Evolutionary conservation across 768 basidiomycete species (phyloP), one percentile per base, ranked within the genome.

Genomic region (Tricholoma bakamatsutake): DNA sequence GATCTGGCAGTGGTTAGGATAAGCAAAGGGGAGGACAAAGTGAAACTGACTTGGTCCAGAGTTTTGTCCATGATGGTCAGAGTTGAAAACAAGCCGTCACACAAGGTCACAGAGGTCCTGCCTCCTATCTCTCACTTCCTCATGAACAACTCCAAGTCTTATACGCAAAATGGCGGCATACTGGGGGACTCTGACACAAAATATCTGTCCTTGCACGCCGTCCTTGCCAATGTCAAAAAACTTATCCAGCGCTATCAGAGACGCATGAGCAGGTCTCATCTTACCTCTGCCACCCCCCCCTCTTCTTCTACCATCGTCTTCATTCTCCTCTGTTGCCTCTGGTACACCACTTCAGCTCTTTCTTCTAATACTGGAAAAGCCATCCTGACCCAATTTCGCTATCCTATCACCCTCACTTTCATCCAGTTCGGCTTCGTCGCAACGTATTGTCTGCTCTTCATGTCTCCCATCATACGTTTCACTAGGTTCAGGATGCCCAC

Each of bases 401-500:
- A 90, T 72, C 97, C 97, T 4, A 82, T 99, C 66, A 98, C 97
- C 59, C 84, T 99, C 66, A 99, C 97, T 37, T 92, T 99, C 67
- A 81, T 99, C 64, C 97, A 99, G 68, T 99, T 99, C 67, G 94
- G 87, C 61, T 97, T 98, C 69, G 88, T 98, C 49, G 89, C 93
- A 7, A 75, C 74, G 9, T 98, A 89, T 72, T 97, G 92, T 66
- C 75, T 91, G 50, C 72, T 96, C 50, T 82, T 87, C 75, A 93
- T 93, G 85, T 84, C 82, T 11, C 91, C 91, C 30, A 62, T 76
- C 33, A 70, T 90, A 17, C 81, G 80, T 21, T 87, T 89, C 67
- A 77, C 85, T 42, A 81, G 73, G 62, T 63, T 96, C 39, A 84
- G 92, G 34, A 66, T 63, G 17, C 95, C 96, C 3, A 90, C 85